Evolutionary conservation across 306 rosid species (phyloP).

Genomic region (Gynostemma pentaphyllum): DNA sequence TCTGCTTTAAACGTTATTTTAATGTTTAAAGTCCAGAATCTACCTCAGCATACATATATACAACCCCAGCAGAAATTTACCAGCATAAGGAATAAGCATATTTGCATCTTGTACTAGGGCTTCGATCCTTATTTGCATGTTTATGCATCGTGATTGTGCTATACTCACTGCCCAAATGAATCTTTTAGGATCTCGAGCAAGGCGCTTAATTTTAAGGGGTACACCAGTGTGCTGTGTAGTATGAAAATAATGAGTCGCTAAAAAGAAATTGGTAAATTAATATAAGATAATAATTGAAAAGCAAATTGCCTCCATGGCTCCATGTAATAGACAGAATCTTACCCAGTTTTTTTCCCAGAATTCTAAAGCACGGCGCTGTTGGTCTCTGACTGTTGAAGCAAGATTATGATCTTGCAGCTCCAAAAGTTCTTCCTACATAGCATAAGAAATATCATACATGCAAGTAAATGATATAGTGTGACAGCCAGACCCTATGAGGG

Average conservation of each 20-base stretch:
- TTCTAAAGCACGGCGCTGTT: slow-evolving; percentile 49
- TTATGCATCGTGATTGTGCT: slow-evolving; percentile 84
- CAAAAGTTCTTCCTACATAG: slow-evolving; percentile 61
- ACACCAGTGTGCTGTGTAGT: slow-evolving; percentile 54
- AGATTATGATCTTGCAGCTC: slow-evolving; percentile 78
- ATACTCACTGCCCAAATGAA: slow-evolving; percentile 85
- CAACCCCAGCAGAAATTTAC: slow-evolving; percentile 25
- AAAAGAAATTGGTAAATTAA: background rate
- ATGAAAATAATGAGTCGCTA: background rate
- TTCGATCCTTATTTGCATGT: slow-evolving; percentile 66
- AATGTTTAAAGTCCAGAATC: background rate
- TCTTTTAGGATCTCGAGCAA: slow-evolving; percentile 66
- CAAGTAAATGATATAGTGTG: background rate
- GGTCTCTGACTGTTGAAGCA: slow-evolving; percentile 57
- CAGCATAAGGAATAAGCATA: slow-evolving; percentile 88
- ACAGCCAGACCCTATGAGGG: too few species aligned
- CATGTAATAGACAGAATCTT: slow-evolving; percentile 15
- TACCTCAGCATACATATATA: background rate
- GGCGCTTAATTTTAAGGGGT: slow-evolving; percentile 84
- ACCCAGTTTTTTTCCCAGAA: slow-evolving; percentile 96
- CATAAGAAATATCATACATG: background rate
- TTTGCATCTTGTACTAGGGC: slow-evolving; percentile 69
- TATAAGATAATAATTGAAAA: slow-evolving; percentile 4
- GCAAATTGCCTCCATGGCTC: slow-evolving; percentile 8
- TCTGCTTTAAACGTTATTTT: background rate